A percentile compares a stretch with the other conserved stretches of the same genome.
phyloP scores from a whole-genome alignment of 768 basidiomycete genomes.

The Jaapia argillacea region DNA sequence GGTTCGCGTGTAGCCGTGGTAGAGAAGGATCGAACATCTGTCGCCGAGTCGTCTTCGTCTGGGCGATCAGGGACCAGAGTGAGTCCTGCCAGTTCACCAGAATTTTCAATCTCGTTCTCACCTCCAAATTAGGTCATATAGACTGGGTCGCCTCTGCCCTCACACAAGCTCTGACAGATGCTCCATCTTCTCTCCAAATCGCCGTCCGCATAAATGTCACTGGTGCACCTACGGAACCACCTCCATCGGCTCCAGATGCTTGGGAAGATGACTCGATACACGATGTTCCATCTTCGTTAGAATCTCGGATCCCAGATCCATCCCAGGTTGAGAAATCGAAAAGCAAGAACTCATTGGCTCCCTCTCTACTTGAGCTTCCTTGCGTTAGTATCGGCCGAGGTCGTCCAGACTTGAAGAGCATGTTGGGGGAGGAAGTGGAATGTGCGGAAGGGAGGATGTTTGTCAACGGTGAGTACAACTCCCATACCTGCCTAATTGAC shows the following conservation, averaged over 20 bases:
- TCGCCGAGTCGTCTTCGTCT: conserved; percentile 28
- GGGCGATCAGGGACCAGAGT: conserved; percentile 32
- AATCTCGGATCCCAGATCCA: conserved; percentile 9
- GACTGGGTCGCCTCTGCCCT: conserved; percentile 36
- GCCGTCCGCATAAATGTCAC: conserved; percentile 34
- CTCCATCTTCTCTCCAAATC: conserved; percentile 21
- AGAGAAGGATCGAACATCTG: conserved; percentile 25
- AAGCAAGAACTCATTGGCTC: conserved; percentile 4
- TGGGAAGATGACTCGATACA: conserved; percentile 13
- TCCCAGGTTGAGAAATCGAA: conserved; percentile 7
- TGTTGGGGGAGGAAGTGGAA: conserved; percentile 28
- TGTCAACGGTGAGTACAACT: conserved; percentile 40
- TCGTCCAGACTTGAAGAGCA: conserved; percentile 29
- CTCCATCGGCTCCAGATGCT: conserved; percentile 7
- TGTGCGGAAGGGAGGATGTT: conserved; percentile 28
- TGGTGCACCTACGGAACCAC: conserved; percentile 5
- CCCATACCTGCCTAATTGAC: too few relatives aligned
- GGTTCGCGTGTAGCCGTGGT: conserved; percentile 34
- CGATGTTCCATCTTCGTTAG: too few relatives aligned
- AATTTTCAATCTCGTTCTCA: background rate
- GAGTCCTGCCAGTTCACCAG: conserved; percentile 2
- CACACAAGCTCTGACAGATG: conserved; percentile 17
- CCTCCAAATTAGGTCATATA: conserved; percentile 20
- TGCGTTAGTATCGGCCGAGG: conserved; percentile 23
- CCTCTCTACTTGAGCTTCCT: conserved; percentile 15